Evolutionary conservation across 768 basidiomycete species (phyloP), one percentile per base, ranked within the genome.

Genomic region (Naganishia kalamii): DNA sequence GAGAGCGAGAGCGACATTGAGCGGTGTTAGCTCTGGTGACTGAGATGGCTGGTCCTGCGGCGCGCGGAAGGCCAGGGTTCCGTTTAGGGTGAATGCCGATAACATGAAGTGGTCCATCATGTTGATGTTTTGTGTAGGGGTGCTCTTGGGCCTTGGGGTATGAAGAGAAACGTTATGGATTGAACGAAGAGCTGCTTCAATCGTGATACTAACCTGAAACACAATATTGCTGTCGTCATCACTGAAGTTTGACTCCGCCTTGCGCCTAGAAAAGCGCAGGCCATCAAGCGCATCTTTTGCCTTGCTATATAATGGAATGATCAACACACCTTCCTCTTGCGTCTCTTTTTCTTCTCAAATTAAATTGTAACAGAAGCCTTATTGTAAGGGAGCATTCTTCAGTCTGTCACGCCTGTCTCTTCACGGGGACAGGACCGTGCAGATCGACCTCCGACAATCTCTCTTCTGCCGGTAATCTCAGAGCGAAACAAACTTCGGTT

Each of bases 1-100:
- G 71, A 92, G 82, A 0, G 85, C 88, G 63, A 92, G 81, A 30
- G 80, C 83, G 61, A 93, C 88, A 72, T 92, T 89, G n/a, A 76
- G 65, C 87, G 87, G 91, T 37, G 79, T 80, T 49, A 92, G 77
- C 62, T 80, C 70, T 29, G 78, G 71, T 0, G 65, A 35, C n/a
- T 63, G 30, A 2, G 47, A 48, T 6, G 44, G 49, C 21, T 63
- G 3, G 54, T 57, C 54, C 32, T 57, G 54, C 7, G 54, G 54
- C 13, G 54, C 54, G 10, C 12, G 12, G 35, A 57, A 41, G 37
- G 23, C 33, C n/a, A 25, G 23, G 54, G 37, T 57, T 8, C 37
- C 37, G 37, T 41, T 57, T 2, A 4, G 13, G 8, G 37, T 23
- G 1, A 57, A 37, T 5, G 33, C 17, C 8, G 15, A 27, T 5